Base-by-base conservation (phyloP, 345 rosid species). In the Hibiscus trionum region DNA sequence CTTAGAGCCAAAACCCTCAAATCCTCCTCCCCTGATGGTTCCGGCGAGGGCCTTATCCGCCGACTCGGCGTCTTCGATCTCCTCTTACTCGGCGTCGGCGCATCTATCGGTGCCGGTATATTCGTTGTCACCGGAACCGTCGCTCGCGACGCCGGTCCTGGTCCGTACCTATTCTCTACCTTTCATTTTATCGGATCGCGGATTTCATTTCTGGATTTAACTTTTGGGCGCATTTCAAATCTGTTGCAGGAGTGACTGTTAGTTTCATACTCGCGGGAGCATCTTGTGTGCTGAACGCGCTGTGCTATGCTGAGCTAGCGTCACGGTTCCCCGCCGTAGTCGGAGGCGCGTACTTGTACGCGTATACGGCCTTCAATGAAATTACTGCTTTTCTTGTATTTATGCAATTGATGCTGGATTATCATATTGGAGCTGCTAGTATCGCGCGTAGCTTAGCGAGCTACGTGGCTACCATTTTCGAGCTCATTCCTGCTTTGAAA, bases 91-190 rank as follows among this genome's bases (percentile, higher is more conserved):
- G 97, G 99, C 49, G 71, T 95, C 74, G 99, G 99, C 39, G 99
- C 99, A 39, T 92, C 97, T 29, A 81, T 95, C 61, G 99, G 97
- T 26, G 97, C 99, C 72, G 97, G 97, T 17, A 90, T 95, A 70
- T 95, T 95, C 81, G 97, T 95, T 21, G 88, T 95, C 77, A 92
- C 97, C 61, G 99, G 98, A 61, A 88, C 99, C 73, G 99, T 92
- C 66, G 94, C 99, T 71, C 96, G 88, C 6, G 99, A 95, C 42
- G 90, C 91, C 0, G 99, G 99, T 47, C 99, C 98, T 3, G 99
- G 99, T 95, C 50, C 47, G 87, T 72, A 16, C 39, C 21, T 19
- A 52, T 24, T 58, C 15, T 31, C 4, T 53, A 12, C 29, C 19
- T 49, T 35, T n/a, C 17, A 21, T 37, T 4, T 27, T 59, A 27